Base-by-base conservation (phyloP, 202 grass and related monocot genomes). In the Cymbopogon flexuosus region DNA sequence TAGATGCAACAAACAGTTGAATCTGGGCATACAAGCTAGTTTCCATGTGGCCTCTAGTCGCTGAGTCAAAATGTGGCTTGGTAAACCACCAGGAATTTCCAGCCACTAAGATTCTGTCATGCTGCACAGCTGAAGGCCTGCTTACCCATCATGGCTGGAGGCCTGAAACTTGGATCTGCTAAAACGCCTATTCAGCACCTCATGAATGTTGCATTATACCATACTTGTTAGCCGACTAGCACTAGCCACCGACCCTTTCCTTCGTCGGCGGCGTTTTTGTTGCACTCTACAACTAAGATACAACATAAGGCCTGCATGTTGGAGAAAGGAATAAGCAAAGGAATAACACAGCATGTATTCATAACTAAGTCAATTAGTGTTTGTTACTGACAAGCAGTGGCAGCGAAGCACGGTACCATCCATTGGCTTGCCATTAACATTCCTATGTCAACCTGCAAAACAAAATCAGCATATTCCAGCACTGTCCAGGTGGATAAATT, bases 391-490 rank as follows among this genome's bases (percentile, higher is more conserved):
- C 95, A 91, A 41, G 89, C 58, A 31, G 83, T 81, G 65, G 73
- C 92, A 77, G 84, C 85, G 73, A 91, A 86, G 65, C 86, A 84
- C 87, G 95, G 92, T 87, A 98, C 64, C 77, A 97, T 85, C 94
- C 94, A 97, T 81, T 97, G 89, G 87, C 87, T 86, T 80, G 88
- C 90, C 70, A 90, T 74, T 73, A 92, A 76, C 88, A 90, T 90
- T 19, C 87, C 85, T 71, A 89, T 68, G 77, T 97, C 94, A 86
- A 91, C 90, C 95, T 98, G 84, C 62, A 84, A 42, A 79, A 61
- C 37, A 51, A 73, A 75, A 35, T 77, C 31, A 73, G 72, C 9
- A 69, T 6, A 23, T 14, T 41, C 6, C 61, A 70, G 19, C 22
- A 72, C 51, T 30, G 39, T 5, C 15, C 36, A 65, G 19, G 19